Evolutionary conservation across 2,329 filamentous ascomycete genomes (phyloP), one percentile per base, ranked within the genome.

Genomic region (Phyllosticta citribraziliensis): DNA sequence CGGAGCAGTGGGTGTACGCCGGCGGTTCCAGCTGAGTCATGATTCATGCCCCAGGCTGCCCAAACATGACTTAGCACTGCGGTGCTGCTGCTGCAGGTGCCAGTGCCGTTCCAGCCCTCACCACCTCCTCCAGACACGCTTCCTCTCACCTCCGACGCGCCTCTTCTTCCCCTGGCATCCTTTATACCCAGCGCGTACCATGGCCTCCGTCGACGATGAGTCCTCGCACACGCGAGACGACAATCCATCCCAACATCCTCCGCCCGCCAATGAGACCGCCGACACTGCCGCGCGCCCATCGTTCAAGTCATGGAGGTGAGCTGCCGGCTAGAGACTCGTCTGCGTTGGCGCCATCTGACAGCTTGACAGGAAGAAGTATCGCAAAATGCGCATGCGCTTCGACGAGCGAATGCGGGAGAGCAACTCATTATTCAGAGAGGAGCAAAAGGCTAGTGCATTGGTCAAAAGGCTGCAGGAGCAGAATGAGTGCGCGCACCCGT

Each of bases 401-500:
- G 88, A 94, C 67, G 80, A 85, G 57, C 85, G 84, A 69, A 89
- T 92, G 83, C 83, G 87, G 62, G 85, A 90, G 66, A 89, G 90
- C 72, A 94, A 96, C 75, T 83, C 86, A 60, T 81, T 94, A 63
- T 94, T 94, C 75, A 85, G 85, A 68, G 82, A 89, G 60, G 91
- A 94, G 74, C 88, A 89, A 73, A 87, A 88, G 74, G 89, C 92
- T 40, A 85, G 88, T 64, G 85, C 87, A 66, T 88, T 90, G 3
- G 89, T 91, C 22, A 91, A 89, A 73, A 84, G 91, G 58, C 82
- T 99, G 63, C 88, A 91, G 61, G 86, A 95, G 68, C 88, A 97
- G 76, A 96, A 96, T 68, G 93, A 97, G 92, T 96, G 82, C 69
- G 87, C 75, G 40, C 27, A 64, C 67, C n/a, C 62, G 64, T 20